Base-by-base conservation (phyloP, 1,284 basidiomycete genomes). In the Pascua guehoae region DNA sequence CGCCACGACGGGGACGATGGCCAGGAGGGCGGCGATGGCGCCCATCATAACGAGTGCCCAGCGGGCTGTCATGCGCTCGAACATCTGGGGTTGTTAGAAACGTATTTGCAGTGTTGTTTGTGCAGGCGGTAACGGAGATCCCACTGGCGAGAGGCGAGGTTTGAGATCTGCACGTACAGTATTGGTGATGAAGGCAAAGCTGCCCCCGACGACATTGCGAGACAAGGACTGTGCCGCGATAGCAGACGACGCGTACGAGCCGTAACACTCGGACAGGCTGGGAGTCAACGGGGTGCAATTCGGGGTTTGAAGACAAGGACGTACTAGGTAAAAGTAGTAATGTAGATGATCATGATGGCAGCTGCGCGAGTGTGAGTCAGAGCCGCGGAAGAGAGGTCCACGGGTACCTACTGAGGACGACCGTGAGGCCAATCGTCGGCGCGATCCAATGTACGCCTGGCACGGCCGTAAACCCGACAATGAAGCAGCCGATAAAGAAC, bases 401-500 rank as follows among this genome's bases (percentile, higher is more conserved):
- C 4, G 16, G 24, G 24, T 7, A 32, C 24, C 3, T 32, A 32
- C 24, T 32, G 49, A 49, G 47, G 16, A 85, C 36, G 81, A 83
- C 44, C 80, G 83, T 84, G 81, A 87, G 0, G 80, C 86, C 69
- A 81, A 76, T 59, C 56, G 68, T 69, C 14, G 70, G 68, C 12
- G 60, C 67, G 17, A 70, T 65, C 70, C 67, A 74, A 57, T 67
- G 64, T 5, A 70, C 57, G 4, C 39, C 47, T 2, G 62, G 53
- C n/a, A 65, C 50, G 49, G 67, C 62, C 12, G 74, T 73, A 62
- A 73, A 76, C 5, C 70, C 76, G 51, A 69, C 76, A 49, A 76
- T 66, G 72, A 87, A 84, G 79, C 87, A 85, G 8, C 83, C 83
- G 1, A 80, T 67, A 0, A 86, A 85, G 53, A 88, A 80, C 5